Evolutionary conservation across 495 filamentous ascomycete species (phyloP), one percentile per base, ranked within the genome.

Genomic region (Lasiosphaeria hispida): DNA sequence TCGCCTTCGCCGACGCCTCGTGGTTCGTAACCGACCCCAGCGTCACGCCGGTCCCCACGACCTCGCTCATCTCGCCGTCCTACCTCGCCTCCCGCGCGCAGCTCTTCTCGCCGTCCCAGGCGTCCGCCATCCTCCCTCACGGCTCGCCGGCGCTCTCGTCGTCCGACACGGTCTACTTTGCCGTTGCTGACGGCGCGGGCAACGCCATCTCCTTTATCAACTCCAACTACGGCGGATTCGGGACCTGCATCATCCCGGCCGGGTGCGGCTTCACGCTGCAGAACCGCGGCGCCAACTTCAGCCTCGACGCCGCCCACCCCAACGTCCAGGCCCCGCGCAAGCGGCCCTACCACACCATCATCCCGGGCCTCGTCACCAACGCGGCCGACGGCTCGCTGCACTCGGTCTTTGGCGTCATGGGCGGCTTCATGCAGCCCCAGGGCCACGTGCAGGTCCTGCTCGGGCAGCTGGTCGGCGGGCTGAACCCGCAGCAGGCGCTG

Each of bases 391-490:
- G 80, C 15, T 84, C 77, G 14, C 72, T 98, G 56, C 88, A 96
- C 66, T 85, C 83, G 39, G 90, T 96, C 0, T 96, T 90, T 62
- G 95, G 94, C 45, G 92, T 96, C 48, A 97, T 97, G 94, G 94
- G 94, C 59, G 94, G 94, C 35, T 96, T 92, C 73, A 97, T 98
- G 95, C 94, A 98, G 77, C 94, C 94, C 0, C 94, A 97, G 76
- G 94, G 94, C 9, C 94, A 98, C 66, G 90, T 97, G 11, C 94
- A 98, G 72, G 91, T 97, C 2, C 73, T 98, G 50, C 80, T 97
- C 7, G 96, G 96, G 56, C 90, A 95, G 84, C 71, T 96, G 3
- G 85, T 88, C 0, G 96, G 94, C 69, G 84, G 85, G n/a, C 79
- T 89, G 63, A 87, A 83, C 54, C 91, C 92, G 33, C 94, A 98